These are phyloP conservation scores for Cladosporium colombiae DNA, from an alignment of 2,329 filamentous ascomycete species.

Conservation along the genomic window DNA sequence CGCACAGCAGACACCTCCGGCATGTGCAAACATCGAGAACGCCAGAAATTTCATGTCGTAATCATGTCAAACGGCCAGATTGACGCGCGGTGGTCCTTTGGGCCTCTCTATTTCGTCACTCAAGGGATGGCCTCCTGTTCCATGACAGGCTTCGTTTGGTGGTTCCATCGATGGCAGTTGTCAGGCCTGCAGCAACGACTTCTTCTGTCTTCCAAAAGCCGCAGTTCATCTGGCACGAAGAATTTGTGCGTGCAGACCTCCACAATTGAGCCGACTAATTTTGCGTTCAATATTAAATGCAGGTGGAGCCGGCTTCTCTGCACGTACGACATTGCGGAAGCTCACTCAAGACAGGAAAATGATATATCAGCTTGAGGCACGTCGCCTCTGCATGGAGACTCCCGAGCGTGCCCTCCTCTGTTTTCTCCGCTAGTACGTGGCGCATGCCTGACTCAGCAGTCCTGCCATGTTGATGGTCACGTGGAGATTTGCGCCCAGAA, in stretches of 20 bases:
- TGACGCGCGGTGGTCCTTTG: no score
- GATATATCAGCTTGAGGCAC: not conserved
- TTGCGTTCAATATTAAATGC: constrained; percentile 1
- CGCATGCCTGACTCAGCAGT: constrained; percentile 7
- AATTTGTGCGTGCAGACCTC: not conserved
- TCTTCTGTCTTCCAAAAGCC: not conserved
- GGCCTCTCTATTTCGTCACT: no score
- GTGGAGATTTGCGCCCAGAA: not conserved
- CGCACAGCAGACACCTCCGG: not conserved
- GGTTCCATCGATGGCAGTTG: not conserved
- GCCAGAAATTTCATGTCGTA: not conserved
- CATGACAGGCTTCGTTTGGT: not conserved
- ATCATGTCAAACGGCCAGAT: no score
- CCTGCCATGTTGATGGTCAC: constrained; percentile 1
- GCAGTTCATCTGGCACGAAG: not conserved
- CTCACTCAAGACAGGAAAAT: no score
- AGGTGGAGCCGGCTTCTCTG: not conserved
- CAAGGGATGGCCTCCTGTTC: no score
- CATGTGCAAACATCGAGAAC: not conserved
- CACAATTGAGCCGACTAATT: not conserved
- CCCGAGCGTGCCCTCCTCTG: not conserved
- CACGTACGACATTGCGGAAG: not conserved
- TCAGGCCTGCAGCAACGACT: not conserved
- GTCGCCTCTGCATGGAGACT: not conserved
- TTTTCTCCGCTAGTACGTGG: not conserved